Evolutionary conservation across 176 grass and related monocot genomes (phyloP).

Genomic region (Carex scoparia): DNA sequence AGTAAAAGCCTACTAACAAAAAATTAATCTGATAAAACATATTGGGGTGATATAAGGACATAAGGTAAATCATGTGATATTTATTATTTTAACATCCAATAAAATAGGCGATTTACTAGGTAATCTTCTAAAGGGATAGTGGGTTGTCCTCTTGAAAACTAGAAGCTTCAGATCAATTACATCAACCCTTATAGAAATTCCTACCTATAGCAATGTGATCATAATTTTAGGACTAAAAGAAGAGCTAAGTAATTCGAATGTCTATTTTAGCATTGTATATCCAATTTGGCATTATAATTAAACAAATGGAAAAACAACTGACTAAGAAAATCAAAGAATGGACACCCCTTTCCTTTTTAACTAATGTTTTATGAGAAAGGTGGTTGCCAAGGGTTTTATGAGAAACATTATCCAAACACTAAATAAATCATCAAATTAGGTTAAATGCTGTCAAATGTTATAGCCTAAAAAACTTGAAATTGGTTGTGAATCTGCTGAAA

Average conservation of each 20-base stretch:
- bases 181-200: neutral
- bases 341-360: neutral
- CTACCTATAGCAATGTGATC: neutral
- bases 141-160: neutral
- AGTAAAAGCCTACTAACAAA: neutral
- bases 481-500: neutral
- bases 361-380: too few relatives aligned
- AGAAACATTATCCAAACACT: neutral
- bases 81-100: neutral
- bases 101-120: too few relatives aligned
- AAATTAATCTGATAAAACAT: neutral
- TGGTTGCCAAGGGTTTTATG: too few relatives aligned
- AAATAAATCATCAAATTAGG: neutral
- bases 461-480: neutral
- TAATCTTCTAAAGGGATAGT: neutral
- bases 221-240: neutral
- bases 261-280: neutral
- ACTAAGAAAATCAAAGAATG: neutral
- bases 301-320: neutral
- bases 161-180: neutral
- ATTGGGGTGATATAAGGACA: neutral
- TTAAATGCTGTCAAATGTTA: neutral
- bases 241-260: neutral
- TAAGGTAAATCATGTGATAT: neutral
- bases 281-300: neutral